These are phyloP conservation scores for Trichoderma parareesei DNA, from an alignment of 495 filamentous ascomycete genomes.

Conservation along the genomic window DNA sequence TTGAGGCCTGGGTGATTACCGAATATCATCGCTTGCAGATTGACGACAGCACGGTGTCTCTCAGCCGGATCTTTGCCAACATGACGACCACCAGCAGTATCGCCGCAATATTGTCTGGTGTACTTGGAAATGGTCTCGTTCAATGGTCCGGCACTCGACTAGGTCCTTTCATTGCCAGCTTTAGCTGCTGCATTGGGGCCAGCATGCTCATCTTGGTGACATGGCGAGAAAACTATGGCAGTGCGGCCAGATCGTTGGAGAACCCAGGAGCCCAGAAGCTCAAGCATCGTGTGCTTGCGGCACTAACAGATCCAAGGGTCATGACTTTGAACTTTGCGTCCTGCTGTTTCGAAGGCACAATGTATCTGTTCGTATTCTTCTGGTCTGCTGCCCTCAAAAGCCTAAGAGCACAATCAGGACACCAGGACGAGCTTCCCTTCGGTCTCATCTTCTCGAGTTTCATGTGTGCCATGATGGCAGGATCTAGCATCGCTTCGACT, in stretches of 20 bases:
- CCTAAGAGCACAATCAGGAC: conserved; percentile 15
- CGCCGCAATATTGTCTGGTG: conserved; percentile 30
- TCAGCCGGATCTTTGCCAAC: conserved; percentile 31
- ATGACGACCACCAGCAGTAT: conserved; percentile 31
- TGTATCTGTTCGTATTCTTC: conserved; percentile 41
- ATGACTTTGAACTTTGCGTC: conserved; percentile 26
- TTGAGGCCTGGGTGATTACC: conserved; percentile 41
- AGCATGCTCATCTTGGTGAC: conserved; percentile 19
- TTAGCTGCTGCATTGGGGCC: conserved; percentile 25
- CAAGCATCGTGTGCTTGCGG: not conserved
- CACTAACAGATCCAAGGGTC: conserved; percentile 19
- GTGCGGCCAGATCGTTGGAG: conserved; percentile 13
- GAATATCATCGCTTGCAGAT: conserved; percentile 28
- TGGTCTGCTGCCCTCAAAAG: conserved; percentile 32
- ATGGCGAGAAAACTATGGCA: conserved; percentile 32
- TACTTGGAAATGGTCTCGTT: conserved; percentile 29
- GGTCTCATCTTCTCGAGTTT: conserved; percentile 37
- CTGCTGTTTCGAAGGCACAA: conserved; percentile 35
- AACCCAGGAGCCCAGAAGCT: not conserved
- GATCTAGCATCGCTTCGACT: conserved; percentile 24
- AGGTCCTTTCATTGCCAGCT: conserved; percentile 31
- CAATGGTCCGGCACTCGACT: conserved; percentile 24
- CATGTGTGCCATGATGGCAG: conserved; percentile 39
- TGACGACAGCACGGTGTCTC: conserved; percentile 9
- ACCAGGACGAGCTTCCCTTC: conserved; percentile 25